phyloP scores from a whole-genome alignment of 2,329 filamentous ascomycete species.

The Coniochaeta sp. region DNA sequence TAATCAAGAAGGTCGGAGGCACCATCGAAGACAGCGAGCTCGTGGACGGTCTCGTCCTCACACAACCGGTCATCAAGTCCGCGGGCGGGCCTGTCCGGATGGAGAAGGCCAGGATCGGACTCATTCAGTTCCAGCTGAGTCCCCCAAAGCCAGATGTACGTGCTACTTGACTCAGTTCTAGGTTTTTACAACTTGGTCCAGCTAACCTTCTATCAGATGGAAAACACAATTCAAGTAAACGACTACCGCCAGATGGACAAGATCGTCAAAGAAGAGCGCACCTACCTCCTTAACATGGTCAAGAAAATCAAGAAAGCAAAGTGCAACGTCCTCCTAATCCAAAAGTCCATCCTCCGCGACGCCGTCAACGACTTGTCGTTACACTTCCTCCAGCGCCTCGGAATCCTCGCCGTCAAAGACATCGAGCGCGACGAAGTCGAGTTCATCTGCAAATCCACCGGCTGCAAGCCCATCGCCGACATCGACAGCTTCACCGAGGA shows the following conservation, averaged over 20 bases:
- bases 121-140: slow-evolving; percentile 98
- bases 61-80: slow-evolving; percentile 88
- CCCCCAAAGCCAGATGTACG: slow-evolving; percentile 92
- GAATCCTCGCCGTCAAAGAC: slow-evolving; percentile 93
- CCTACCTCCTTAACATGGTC: slow-evolving; percentile 96
- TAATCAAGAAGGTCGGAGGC: slow-evolving; percentile 94
- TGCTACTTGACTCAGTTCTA: slow-evolving; percentile 9
- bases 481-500: slow-evolving; percentile 98
- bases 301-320: slow-evolving; percentile 99
- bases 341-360: slow-evolving; percentile 96
- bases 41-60: slow-evolving; percentile 87
- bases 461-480: slow-evolving; percentile 97
- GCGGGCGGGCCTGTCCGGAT: slow-evolving; percentile 85
- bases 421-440: slow-evolving; percentile 98
- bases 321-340: slow-evolving; percentile 96
- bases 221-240: slow-evolving; percentile 98
- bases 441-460: slow-evolving; percentile 98
- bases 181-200: not conserved
- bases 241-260: slow-evolving; percentile 99
- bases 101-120: slow-evolving; percentile 93
- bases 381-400: slow-evolving; percentile 95
- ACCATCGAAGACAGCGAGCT: slow-evolving; percentile 98
- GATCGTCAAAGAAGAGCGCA: slow-evolving; percentile 97
- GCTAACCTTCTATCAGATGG: slow-evolving; percentile 57
- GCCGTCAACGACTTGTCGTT: slow-evolving; percentile 96